These are phyloP conservation scores for Baudoinia panamericana DNA, from an alignment of 495 filamentous ascomycete species.

Conservation along the genomic window DNA sequence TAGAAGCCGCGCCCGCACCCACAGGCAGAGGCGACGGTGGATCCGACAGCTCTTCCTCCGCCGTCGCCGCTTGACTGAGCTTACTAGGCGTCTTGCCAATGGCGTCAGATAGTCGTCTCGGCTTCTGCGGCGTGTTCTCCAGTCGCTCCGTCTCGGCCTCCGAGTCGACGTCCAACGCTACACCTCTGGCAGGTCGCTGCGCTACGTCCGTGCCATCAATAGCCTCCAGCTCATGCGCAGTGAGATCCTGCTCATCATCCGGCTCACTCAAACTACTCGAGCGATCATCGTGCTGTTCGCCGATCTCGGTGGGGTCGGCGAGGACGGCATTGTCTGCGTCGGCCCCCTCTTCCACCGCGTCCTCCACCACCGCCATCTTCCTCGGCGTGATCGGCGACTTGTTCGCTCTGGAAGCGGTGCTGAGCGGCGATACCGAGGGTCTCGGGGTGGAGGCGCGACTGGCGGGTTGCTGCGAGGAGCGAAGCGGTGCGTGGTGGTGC, in stretches of 20 bases:
- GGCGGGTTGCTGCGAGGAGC: background rate
- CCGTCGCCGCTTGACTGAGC: constrained; percentile 18
- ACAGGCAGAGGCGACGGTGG: constrained; percentile 18
- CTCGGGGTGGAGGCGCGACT: constrained; percentile 10
- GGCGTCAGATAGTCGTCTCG: constrained; percentile 16
- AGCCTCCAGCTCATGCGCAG: too few species aligned
- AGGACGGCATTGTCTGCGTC: constrained; percentile 2
- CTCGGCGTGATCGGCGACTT: constrained; percentile 7
- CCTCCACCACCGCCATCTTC: constrained; percentile 1
- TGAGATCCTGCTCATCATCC: constrained; percentile 62
- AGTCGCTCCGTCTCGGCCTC: constrained; percentile 95
- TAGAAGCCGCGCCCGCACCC: constrained; percentile 17
- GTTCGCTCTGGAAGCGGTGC: constrained; percentile 10
- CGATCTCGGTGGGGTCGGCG: constrained; percentile 7
- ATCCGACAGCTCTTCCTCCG: constrained; percentile 14
- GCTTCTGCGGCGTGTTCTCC: constrained; percentile 77
- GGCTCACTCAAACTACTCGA: constrained; percentile 84
- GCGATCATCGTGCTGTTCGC: constrained; percentile 22
- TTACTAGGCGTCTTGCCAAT: constrained; percentile 29
- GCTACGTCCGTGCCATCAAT: too few species aligned
- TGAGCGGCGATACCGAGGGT: constrained; percentile 18
- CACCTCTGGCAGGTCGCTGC: too few species aligned
- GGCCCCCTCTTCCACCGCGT: background rate
- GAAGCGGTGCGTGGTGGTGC: background rate
- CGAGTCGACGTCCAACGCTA: constrained; percentile 61